Conservation (phyloP, 2,329 filamentous ascomycete genomes). For the Colletotrichum chlorophyti region DNA sequence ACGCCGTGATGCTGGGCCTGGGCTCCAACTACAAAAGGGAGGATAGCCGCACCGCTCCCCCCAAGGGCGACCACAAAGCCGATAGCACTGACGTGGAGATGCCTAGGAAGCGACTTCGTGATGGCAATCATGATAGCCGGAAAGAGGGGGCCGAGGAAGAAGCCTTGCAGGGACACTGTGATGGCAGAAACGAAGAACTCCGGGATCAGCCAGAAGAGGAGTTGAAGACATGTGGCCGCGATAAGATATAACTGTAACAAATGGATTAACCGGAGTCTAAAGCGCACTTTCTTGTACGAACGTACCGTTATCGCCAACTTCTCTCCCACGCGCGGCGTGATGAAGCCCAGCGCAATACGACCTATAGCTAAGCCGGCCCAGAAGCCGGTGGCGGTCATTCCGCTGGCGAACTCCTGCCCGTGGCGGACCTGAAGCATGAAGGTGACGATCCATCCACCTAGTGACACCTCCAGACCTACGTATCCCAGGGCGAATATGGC, state of each 20-base stretch:
- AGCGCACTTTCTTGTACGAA: not conserved
- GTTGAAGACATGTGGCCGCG: constrained; percentile 67
- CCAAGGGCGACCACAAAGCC: constrained; percentile 81
- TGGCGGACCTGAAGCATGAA: constrained; percentile 82
- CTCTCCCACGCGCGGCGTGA: constrained; percentile 66
- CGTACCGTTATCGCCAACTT: not conserved
- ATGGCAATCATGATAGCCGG: constrained; percentile 74
- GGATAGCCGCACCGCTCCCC: constrained; percentile 70
- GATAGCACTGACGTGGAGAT: constrained; percentile 78
- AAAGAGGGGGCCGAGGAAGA: constrained; percentile 83
- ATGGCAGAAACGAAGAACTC: constrained; percentile 77
- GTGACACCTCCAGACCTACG: constrained; percentile 77
- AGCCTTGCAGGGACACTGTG: constrained; percentile 74
- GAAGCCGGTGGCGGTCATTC: constrained; percentile 79
- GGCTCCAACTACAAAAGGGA: constrained; percentile 71
- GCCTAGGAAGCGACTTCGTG: constrained; percentile 71
- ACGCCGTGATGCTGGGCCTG: constrained; percentile 65
- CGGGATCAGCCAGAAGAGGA: constrained; percentile 83
- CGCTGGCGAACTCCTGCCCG: constrained; percentile 72
- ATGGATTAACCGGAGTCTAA: not conserved
- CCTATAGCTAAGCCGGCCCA: constrained; percentile 85
- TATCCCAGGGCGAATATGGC: constrained; percentile 79
- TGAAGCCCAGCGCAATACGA: constrained; percentile 74
- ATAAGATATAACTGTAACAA: constrained; percentile 64
- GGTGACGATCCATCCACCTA: constrained; percentile 80